Evolutionary conservation across 225 moss, liverwort and hornwort species (phyloP).

Genomic region (Takakia lepidozioides): DNA sequence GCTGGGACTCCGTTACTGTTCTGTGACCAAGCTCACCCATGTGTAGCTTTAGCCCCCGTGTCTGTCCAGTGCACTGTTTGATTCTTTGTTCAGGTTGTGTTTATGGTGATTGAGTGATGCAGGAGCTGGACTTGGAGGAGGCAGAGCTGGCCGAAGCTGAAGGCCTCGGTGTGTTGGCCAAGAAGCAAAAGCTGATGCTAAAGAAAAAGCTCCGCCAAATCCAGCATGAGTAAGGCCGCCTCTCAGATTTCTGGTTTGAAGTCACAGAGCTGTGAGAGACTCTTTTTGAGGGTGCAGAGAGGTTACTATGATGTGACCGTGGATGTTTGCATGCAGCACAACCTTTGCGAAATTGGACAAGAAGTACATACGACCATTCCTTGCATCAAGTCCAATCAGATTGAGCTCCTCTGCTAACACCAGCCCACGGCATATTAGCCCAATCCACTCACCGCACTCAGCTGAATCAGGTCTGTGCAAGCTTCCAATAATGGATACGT

Average conservation of each 20-base stretch:
- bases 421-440: too few relatives aligned
- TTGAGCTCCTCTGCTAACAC: too few relatives aligned
- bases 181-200: constrained; percentile 45
- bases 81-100: too few relatives aligned
- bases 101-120: neutral
- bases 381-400: constrained; percentile 11
- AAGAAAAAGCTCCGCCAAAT: constrained; percentile 53
- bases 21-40: neutral
- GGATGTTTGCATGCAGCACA: constrained; percentile 18
- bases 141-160: constrained; percentile 14
- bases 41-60: too few relatives aligned
- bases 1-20: too few relatives aligned
- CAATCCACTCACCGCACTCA: too few relatives aligned
- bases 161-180: constrained; percentile 19
- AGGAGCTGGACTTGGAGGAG: constrained; percentile 16
- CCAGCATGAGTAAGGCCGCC: constrained; percentile 65
- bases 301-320: neutral
- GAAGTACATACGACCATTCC: constrained; percentile 40
- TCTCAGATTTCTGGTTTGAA: too few relatives aligned
- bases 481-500: too few relatives aligned
- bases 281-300: neutral
- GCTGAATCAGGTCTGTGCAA: too few relatives aligned
- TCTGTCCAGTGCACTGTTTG: too few relatives aligned
- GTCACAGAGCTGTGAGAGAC: too few relatives aligned
- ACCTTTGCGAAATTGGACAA: constrained; percentile 31